Evolutionary conservation across 2,329 filamentous ascomycete genomes (phyloP).

Genomic region (Neonectria magnoliae): DNA sequence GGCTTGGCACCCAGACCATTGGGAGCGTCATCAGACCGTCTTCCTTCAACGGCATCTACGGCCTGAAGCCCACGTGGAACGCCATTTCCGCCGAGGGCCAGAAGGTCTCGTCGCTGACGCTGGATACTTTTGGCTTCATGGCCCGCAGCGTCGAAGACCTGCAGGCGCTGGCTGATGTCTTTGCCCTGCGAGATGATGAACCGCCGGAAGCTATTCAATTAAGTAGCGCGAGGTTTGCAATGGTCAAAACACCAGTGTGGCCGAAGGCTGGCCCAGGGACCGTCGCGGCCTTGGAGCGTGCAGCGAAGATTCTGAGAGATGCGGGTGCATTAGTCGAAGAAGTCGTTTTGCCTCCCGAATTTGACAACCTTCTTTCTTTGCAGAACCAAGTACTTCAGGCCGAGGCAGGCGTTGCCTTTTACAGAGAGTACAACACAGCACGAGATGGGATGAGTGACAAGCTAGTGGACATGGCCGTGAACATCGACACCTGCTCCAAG

Average conservation of each 20-base stretch:
- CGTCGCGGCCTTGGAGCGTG: slow-evolving; percentile 49
- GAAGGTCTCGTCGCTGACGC: slow-evolving; percentile 65
- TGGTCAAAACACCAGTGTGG: slow-evolving; percentile 63
- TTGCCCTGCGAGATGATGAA: slow-evolving; percentile 64
- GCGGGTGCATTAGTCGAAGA: slow-evolving; percentile 64
- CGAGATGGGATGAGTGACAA: slow-evolving; percentile 54
- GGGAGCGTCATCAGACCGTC: slow-evolving; percentile 72
- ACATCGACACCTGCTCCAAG: slow-evolving; percentile 49
- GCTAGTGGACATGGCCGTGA: slow-evolving; percentile 61
- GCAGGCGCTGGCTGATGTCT: slow-evolving; percentile 62
- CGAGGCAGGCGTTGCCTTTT: slow-evolving; percentile 62
- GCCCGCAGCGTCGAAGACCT: slow-evolving; percentile 68
- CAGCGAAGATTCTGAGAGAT: slow-evolving; percentile 45
- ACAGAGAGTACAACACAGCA: slow-evolving; percentile 59
- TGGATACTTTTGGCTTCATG: slow-evolving; percentile 72
- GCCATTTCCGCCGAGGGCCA: slow-evolving; percentile 70
- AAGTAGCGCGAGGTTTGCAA: slow-evolving; percentile 58
- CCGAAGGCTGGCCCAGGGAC: slow-evolving; percentile 52
- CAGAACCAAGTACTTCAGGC: slow-evolving; percentile 59
- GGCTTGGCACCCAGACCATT: slow-evolving; percentile 72
- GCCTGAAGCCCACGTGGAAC: slow-evolving; percentile 73
- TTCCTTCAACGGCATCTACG: slow-evolving; percentile 72
- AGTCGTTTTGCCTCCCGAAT: slow-evolving; percentile 57
- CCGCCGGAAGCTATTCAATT: slow-evolving; percentile 45
- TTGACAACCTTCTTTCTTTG: slow-evolving; percentile 49